Base-by-base conservation (phyloP, 140 eudicot species). In the Erigeron philadelphicus region DNA sequence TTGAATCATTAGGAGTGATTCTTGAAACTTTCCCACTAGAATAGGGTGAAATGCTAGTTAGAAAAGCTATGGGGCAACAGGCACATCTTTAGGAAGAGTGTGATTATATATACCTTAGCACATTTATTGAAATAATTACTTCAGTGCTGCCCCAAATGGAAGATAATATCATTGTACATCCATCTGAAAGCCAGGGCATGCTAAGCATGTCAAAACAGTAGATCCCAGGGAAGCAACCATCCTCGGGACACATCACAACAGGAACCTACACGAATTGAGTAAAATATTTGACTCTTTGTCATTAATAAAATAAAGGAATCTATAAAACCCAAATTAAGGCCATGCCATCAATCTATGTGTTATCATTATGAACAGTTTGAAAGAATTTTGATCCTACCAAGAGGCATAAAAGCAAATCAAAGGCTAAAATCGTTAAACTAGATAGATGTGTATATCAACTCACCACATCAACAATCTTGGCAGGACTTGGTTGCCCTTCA, bases 121-220 rank as follows among this genome's bases (percentile, higher is more conserved):
- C 73, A 70, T 93, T 75, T 15, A 93, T 85, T 12, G 96, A 87
- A 72, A 93, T 75, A 72, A 93, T 83, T 12, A 77, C 83, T 83
- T 82, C 87, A 55, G 82, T 75, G 76, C 99, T 93, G 60, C 90
- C 80, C 99, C 99, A 93, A 65, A 73, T n/a, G 81, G 99, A 93
- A 45, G 97, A 76, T 47, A 93, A 61, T 63, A 93, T 82, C 72
- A 89, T 75, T 21, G 96, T 89, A 67, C 46, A 72, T 72, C 90
- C 99, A 85, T 93, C 95, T 70, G 95, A 89, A 72, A 93, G 95
- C 96, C 96, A 93, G 7, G 99, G 99, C 16, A 75, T 72, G 70
- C 74, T 55, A n/a, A 85, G 89, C 58, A 89, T 18, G 55, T 70
- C 79, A 15, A 76, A 74, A 66, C 89, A 76, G 72, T 93, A 93